Evolutionary conservation across 495 filamentous ascomycete genomes (phyloP).

Genomic region (Pyrenula massariospora): DNA sequence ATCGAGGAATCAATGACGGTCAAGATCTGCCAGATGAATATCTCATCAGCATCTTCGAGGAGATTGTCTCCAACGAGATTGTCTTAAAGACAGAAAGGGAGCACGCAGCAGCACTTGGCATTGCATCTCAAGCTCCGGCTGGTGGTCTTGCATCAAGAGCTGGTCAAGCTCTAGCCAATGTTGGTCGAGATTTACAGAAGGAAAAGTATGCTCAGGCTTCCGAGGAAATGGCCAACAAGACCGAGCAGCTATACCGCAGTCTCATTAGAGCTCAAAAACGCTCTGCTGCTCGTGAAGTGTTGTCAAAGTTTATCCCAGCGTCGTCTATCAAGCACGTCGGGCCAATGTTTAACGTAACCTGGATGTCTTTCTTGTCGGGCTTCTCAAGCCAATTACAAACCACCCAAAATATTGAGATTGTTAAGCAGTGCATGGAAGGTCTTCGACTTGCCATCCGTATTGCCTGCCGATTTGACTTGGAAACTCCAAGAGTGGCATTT

Average conservation of each 20-base stretch:
- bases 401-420: slow-evolving; percentile 79
- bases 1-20: slow-evolving; percentile 94
- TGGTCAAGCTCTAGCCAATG: slow-evolving; percentile 79
- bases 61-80: slow-evolving; percentile 86
- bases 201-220: slow-evolving; percentile 92
- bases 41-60: slow-evolving; percentile 76
- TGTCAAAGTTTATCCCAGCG: slow-evolving; percentile 76
- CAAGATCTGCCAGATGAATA: slow-evolving; percentile 91
- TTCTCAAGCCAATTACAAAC: slow-evolving; percentile 86
- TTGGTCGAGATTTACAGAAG: slow-evolving; percentile 80
- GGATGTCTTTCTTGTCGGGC: slow-evolving; percentile 97
- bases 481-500: slow-evolving; percentile 85
- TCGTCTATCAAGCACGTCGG: slow-evolving; percentile 90
- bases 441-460: slow-evolving; percentile 87
- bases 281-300: slow-evolving; percentile 54
- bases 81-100: slow-evolving; percentile 87
- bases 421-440: slow-evolving; percentile 86
- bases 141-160: slow-evolving; percentile 71
- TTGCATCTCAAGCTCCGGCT: slow-evolving; percentile 43
- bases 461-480: slow-evolving; percentile 84
- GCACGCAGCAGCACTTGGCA: slow-evolving; percentile 62
- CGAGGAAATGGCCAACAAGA: slow-evolving; percentile 84
- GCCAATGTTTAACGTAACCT: slow-evolving; percentile 97
- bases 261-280: slow-evolving; percentile 76
- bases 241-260: slow-evolving; percentile 82